Percentiles rank a stretch among this genome's conserved stretches.
Evolutionary conservation across 2,329 filamentous ascomycete species (phyloP).

Genomic region (Triangularia setosa): DNA sequence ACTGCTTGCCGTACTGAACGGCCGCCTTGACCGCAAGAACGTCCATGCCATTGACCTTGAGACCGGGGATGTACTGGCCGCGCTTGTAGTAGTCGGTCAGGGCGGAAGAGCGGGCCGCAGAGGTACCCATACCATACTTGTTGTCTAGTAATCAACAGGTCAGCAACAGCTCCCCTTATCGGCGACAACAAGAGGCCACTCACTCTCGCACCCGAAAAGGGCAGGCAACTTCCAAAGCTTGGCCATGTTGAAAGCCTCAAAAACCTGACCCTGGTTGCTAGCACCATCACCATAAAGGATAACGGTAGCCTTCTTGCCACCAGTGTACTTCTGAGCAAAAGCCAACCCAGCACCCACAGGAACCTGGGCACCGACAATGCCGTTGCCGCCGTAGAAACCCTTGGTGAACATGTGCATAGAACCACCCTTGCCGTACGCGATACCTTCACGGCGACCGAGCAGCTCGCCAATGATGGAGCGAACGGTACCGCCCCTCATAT

Average conservation of each 20-base stretch:
- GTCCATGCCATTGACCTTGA: slow-evolving; percentile 99
- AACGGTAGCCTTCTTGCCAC: slow-evolving; percentile 79
- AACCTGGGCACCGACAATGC: slow-evolving; percentile 97
- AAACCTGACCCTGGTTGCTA: slow-evolving; percentile 98
- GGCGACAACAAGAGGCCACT: slow-evolving; percentile 38
- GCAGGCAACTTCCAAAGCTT: slow-evolving; percentile 97
- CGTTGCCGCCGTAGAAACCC: slow-evolving; percentile 97
- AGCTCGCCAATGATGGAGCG: slow-evolving; percentile 95
- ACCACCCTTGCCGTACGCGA: slow-evolving; percentile 97
- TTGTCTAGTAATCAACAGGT: slow-evolving; percentile 63
- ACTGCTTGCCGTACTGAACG: slow-evolving; percentile 89
- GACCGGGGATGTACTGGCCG: slow-evolving; percentile 97
- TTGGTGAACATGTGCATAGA: slow-evolving; percentile 99
- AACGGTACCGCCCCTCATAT: slow-evolving; percentile 90
- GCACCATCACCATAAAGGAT: slow-evolving; percentile 94
- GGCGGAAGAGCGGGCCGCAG: slow-evolving; percentile 87
- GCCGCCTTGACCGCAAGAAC: slow-evolving; percentile 96
- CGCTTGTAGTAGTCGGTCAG: slow-evolving; percentile 99
- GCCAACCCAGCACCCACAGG: slow-evolving; percentile 94
- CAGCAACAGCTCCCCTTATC: slow-evolving; percentile 19
- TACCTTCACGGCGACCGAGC: slow-evolving; percentile 90
- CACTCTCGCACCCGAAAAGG: slow-evolving; percentile 97
- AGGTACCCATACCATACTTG: slow-evolving; percentile 99
- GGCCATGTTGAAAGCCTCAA: slow-evolving; percentile 99
- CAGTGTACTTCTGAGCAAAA: slow-evolving; percentile 93